Evolutionary conservation across 2,329 filamentous ascomycete genomes (phyloP).

Genomic region (Dendryphion nanum): DNA sequence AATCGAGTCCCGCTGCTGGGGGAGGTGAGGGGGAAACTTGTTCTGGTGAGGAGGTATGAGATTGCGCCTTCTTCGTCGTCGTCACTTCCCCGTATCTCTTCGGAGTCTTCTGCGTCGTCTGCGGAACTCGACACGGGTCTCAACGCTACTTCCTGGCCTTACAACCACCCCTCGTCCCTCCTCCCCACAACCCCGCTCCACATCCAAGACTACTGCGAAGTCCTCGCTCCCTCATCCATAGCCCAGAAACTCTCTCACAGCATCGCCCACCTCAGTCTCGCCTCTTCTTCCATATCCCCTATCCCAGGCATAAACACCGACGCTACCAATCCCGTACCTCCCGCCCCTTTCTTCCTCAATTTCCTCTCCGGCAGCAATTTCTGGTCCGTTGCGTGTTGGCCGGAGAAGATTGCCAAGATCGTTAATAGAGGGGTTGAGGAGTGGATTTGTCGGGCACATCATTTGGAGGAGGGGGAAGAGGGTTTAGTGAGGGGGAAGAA

Average conservation of each 20-base stretch:
- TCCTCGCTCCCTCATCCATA: conserved; percentile 72
- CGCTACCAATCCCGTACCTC: conserved; percentile 41
- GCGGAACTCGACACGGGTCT: conserved; percentile 53
- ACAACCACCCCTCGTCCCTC: conserved; percentile 78
- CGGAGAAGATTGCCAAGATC: conserved; percentile 82
- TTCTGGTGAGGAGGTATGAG: conserved; percentile 78
- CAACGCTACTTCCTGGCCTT: conserved; percentile 70
- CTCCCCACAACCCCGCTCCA: conserved; percentile 59
- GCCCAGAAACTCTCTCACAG: conserved; percentile 75
- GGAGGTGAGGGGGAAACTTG: conserved; percentile 75
- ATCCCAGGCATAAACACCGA: conserved; percentile 44
- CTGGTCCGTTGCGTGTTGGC: conserved; percentile 90
- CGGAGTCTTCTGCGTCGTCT: background rate
- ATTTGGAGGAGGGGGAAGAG: conserved; percentile 22
- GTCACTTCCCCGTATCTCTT: background rate
- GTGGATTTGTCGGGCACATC: conserved; percentile 57
- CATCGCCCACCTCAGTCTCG: conserved; percentile 73
- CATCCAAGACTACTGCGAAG: conserved; percentile 94
- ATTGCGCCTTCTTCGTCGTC: conserved; percentile 57
- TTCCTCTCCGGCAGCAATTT: conserved; percentile 92
- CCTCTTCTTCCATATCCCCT: conserved; percentile 42
- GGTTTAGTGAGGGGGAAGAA: conserved; percentile 42
- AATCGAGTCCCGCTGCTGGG: conserved; percentile 72
- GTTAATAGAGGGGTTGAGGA: conserved; percentile 74
- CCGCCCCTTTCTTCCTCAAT: conserved; percentile 76